phyloP scores from a whole-genome alignment of 805 yeast species.

The Hanseniaspora vineae region DNA sequence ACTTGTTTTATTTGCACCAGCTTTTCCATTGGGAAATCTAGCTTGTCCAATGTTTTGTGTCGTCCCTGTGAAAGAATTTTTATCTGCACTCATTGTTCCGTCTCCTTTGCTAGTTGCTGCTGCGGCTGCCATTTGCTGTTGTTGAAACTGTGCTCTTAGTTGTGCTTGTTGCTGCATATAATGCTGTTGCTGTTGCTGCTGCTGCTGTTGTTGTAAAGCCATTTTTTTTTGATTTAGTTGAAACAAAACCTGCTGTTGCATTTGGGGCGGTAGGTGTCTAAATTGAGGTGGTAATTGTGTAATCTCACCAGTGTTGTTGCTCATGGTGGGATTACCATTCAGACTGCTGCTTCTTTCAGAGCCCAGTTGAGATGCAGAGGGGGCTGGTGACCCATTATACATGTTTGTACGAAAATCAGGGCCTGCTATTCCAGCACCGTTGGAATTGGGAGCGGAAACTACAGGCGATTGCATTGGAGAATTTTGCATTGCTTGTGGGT shows the following conservation, averaged over 20 bases:
- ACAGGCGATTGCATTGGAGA: not conserved
- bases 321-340: not conserved
- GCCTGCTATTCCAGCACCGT: not conserved
- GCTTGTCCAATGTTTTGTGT: conserved; percentile 28
- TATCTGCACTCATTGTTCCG: conserved; percentile 10
- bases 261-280: conserved; percentile 9
- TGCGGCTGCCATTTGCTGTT: conserved; percentile 9
- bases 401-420: not conserved
- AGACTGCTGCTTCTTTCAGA: conserved; percentile 11
- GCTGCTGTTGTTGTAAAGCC: conserved; percentile 11
- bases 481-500: not conserved
- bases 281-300: conserved; percentile 11
- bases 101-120: conserved; percentile 2
- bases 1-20: conserved; percentile 24
- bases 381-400: not conserved
- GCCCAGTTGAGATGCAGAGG: conserved; percentile 3
- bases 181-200: conserved; percentile 15
- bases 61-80: conserved; percentile 1
- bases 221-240: conserved; percentile 4
- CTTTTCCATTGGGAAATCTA: conserved; percentile 31
- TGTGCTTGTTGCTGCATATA: conserved; percentile 14
- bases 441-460: not conserved
- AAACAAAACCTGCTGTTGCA: conserved; percentile 9
- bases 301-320: not conserved
- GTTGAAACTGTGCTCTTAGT: conserved; percentile 5